phyloP scores from a whole-genome alignment of 306 rosid genomes.

The Vigna hirtella region DNA sequence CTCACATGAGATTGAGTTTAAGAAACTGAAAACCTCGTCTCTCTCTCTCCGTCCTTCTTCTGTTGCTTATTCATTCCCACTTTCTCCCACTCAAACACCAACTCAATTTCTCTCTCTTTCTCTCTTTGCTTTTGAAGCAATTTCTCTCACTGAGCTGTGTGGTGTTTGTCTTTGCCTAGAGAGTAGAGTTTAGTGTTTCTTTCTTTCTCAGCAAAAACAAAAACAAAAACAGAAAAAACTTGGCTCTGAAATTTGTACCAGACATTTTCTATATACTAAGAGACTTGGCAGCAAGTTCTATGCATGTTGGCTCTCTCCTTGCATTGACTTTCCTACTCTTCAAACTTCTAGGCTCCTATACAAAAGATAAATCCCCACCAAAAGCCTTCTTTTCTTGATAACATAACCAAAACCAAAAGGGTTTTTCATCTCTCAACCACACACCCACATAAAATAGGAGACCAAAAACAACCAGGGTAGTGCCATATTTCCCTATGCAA shows the following conservation, averaged over 20 bases:
- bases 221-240: constrained; percentile 42
- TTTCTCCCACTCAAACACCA: constrained; percentile 12
- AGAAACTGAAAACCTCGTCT: constrained; percentile 43
- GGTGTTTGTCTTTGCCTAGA: constrained; percentile 39
- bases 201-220: constrained; percentile 39
- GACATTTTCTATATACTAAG: constrained; percentile 51
- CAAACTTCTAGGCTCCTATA: constrained; percentile 55
- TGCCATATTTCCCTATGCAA: constrained; percentile 50
- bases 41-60: constrained; percentile 15
- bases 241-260: constrained; percentile 62
- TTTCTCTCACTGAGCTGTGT: constrained; percentile 26
- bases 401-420: constrained; percentile 43
- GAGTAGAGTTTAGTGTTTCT: constrained; percentile 36
- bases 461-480: constrained; percentile 3
- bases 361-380: constrained; percentile 8
- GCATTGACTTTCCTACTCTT: constrained; percentile 61
- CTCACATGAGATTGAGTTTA: constrained; percentile 41
- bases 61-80: constrained; percentile 34
- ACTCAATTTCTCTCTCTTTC: constrained; percentile 20
- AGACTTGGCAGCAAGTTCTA: constrained; percentile 55
- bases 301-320: constrained; percentile 61
- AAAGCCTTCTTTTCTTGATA: constrained; percentile 47
- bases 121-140: background rate
- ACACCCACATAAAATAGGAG: constrained; percentile 3
- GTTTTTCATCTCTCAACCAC: constrained; percentile 22